Percentiles rank a stretch among this genome's conserved stretches.
Conservation (phyloP, 2,329 filamentous ascomycete genomes). For the Colletotrichum higginsianum region DNA sequence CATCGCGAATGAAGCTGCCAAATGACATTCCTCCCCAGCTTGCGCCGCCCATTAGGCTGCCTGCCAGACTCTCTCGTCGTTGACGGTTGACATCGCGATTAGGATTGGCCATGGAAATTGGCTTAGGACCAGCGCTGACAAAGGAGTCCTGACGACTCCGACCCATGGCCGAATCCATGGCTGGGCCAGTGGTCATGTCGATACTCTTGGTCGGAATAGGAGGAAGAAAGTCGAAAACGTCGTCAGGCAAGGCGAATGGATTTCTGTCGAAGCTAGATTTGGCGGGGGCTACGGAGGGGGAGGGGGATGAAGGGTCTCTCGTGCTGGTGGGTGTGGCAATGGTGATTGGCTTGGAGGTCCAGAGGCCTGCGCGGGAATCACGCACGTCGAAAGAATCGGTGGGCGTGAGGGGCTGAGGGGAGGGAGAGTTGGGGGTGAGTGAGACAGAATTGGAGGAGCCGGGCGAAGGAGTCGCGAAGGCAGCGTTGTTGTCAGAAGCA, state of each 20-base stretch:
- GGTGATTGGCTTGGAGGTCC: constrained; percentile 55
- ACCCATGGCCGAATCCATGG: constrained; percentile 71
- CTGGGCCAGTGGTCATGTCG: constrained; percentile 72
- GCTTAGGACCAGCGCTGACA: constrained; percentile 75
- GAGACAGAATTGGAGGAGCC: constrained; percentile 51
- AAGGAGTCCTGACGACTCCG: constrained; percentile 76
- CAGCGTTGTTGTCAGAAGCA: constrained; percentile 43
- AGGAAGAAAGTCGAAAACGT: constrained; percentile 46
- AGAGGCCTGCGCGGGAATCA: constrained; percentile 42
- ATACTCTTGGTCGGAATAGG: constrained; percentile 49
- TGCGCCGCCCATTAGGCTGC: constrained; percentile 84
- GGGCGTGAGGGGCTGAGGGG: constrained; percentile 63
- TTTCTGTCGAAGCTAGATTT: constrained; percentile 46
- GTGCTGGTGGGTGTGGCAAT: constrained; percentile 48
- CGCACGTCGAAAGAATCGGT: constrained; percentile 49
- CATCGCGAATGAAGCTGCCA: constrained; percentile 96
- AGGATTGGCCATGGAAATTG: constrained; percentile 76
- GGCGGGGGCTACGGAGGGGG: constrained; percentile 46
- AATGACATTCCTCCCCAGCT: constrained; percentile 98
- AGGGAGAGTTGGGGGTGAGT: constrained; percentile 55
- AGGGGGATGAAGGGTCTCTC: constrained; percentile 44
- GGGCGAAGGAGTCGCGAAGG: constrained; percentile 48
- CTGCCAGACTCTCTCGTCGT: constrained; percentile 74
- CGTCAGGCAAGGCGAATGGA: constrained; percentile 47
- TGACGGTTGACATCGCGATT: constrained; percentile 73